phyloP scores from a whole-genome alignment of 768 basidiomycete species.

The Nidularia sp. region DNA sequence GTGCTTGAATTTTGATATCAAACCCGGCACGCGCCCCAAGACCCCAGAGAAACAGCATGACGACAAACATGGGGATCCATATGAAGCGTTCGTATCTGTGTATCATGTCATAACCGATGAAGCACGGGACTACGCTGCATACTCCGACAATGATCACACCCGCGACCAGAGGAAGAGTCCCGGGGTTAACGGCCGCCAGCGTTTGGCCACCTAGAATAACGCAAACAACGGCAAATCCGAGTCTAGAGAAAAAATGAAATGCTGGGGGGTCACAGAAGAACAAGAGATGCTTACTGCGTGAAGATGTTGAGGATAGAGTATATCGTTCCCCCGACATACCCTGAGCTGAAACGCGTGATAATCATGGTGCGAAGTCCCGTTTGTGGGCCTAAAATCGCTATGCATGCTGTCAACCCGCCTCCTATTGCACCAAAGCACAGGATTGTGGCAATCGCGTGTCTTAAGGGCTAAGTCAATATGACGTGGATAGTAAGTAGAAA shows the following conservation, averaged over 20 bases:
- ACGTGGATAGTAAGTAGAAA: neutral
- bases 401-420: neutral
- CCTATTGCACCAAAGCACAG: neutral
- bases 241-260: neutral
- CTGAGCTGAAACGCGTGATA: neutral
- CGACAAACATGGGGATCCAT: neutral
- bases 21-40: neutral
- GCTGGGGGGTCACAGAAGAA: neutral
- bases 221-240: neutral
- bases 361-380: neutral
- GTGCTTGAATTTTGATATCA: neutral
- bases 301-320: neutral
- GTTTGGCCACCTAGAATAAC: slow-evolving; percentile 1
- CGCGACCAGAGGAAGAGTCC: neutral
- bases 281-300: neutral
- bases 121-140: neutral
- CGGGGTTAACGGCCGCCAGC: neutral
- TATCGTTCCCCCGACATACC: neutral
- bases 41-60: slow-evolving; percentile 1
- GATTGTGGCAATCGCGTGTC: neutral
- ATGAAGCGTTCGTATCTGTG: neutral
- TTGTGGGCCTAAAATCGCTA: neutral
- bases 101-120: slow-evolving; percentile 1
- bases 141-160: neutral
- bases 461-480: too few species aligned